Conservation (phyloP, 163 green algal species). For the Chlorella variabilis region DNA sequence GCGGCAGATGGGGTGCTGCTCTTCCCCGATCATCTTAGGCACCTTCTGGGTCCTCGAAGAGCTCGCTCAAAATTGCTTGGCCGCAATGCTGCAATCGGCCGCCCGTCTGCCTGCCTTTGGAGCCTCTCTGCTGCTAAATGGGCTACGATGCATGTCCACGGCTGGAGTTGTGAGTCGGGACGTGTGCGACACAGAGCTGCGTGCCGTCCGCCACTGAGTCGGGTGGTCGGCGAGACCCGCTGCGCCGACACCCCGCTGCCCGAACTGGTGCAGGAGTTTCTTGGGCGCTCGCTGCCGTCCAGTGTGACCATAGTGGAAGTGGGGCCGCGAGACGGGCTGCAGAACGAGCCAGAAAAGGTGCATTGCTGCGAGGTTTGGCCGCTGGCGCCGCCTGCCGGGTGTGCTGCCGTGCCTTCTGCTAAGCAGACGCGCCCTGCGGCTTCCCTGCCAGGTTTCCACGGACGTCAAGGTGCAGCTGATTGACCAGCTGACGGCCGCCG, state of each 20-base stretch:
- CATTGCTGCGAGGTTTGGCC: too few relatives aligned
- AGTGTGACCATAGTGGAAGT: conserved; percentile 43
- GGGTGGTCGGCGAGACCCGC: too few relatives aligned
- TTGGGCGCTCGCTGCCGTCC: conserved; percentile 15
- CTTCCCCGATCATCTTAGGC: too few relatives aligned
- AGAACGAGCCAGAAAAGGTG: conserved; percentile 82
- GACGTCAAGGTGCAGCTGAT: conserved; percentile 83
- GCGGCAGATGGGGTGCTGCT: too few relatives aligned
- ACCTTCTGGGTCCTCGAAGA: too few relatives aligned
- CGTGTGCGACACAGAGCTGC: too few relatives aligned
- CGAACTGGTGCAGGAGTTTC: conserved; percentile 18
- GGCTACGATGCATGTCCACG: conserved; percentile 4
- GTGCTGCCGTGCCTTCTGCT: background rate
- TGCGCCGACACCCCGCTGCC: too few relatives aligned
- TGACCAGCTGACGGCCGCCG: conserved; percentile 66
- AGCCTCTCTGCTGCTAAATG: background rate
- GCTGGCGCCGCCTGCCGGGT: background rate
- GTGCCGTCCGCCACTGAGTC: too few relatives aligned
- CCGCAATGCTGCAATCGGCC: background rate
- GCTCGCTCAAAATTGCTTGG: too few relatives aligned
- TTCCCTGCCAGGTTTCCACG: conserved; percentile 46
- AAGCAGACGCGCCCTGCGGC: too few relatives aligned
- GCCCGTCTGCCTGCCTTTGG: background rate
- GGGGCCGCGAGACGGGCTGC: conserved; percentile 87
- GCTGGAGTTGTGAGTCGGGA: background rate